Base-by-base conservation (phyloP, 1,139 yeast species). In the Geotrichum carabidarum region DNA sequence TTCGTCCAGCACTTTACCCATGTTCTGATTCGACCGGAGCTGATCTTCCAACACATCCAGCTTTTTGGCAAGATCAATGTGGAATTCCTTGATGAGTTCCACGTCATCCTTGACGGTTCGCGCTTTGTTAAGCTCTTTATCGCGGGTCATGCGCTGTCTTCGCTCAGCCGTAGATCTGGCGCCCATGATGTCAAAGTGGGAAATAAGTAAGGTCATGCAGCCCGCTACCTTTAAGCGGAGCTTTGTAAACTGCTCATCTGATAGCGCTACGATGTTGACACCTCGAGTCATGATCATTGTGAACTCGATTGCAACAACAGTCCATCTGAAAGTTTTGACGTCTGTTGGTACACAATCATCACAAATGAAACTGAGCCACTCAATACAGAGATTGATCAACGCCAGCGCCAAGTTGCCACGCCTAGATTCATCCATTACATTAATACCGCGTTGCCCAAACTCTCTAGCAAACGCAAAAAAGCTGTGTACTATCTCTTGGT, bases 101-200 rank as follows among this genome's bases (percentile, higher is more conserved):
- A 80, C 87, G 64, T 84, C 91, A 65, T 83, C 88, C 46, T 68
- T 66, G 53, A 70, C 63, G 9, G 52, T 44, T 9, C 44, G 38
- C 27, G 41, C 44, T 30, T 53, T 53, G 32, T 53, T 53, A 22
- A 55, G 35, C 30, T 48, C 54, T 36, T 51, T 42, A 30, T 53
- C 53, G 11, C 48, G 44, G 58, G 63, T 59, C 47, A 56, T 57
- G 37, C 62, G 60, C 77, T 76, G 64, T 71, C 78, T 11, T 76
- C 75, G 46, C 75, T 75, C 79, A 58, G 88, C 94, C 66, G 86
- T 86, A 7, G 96, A 86, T 64, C 98, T 79, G 0, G 98, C 97
- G 53, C 99, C 99, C 96, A 93, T 93, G 56, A 93, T 90, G 71
- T 93, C 99, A 67, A 93, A 93, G 72, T 93, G 99, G 0, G 97